phyloP scores from a whole-genome alignment of 139 green algal genomes.

The Chlorella sorokiniana region DNA sequence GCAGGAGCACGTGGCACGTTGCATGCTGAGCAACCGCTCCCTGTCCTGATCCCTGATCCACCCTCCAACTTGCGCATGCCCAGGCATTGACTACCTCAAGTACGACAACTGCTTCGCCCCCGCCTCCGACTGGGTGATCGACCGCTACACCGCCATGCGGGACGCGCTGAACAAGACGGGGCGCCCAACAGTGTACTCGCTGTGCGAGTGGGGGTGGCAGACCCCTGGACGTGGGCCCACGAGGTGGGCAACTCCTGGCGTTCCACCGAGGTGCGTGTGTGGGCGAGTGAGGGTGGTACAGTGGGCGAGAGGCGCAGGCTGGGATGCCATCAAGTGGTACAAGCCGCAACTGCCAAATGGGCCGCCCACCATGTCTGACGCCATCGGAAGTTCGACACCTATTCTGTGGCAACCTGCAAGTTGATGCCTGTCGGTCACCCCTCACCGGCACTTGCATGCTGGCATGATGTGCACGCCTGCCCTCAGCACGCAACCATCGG shows the following conservation, averaged over 20 bases:
- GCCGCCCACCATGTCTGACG: too few relatives aligned
- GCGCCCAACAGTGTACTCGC: constrained; percentile 66
- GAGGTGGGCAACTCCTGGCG: constrained; percentile 21
- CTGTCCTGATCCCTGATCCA: background rate
- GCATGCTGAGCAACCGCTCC: too few relatives aligned
- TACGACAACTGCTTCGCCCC: constrained; percentile 9
- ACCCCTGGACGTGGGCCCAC: constrained; percentile 67
- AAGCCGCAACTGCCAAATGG: too few relatives aligned
- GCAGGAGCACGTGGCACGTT: too few relatives aligned
- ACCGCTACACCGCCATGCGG: constrained; percentile 12
- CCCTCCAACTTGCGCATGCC: background rate
- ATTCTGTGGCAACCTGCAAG: too few relatives aligned
- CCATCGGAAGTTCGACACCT: too few relatives aligned
- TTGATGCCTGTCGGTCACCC: too few relatives aligned
- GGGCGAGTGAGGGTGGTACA: too few relatives aligned
- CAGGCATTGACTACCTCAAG: constrained; percentile 6
- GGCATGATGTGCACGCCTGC: background rate
- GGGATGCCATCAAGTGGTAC: too few relatives aligned
- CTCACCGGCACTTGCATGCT: background rate
- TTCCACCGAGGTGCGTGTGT: background rate
- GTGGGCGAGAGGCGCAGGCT: too few relatives aligned
- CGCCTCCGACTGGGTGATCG: background rate
- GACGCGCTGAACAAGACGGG: constrained; percentile 69
- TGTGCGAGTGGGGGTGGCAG: constrained; percentile 74
- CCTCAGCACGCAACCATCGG: background rate